Evolutionary conservation across 2,329 filamentous ascomycete species (phyloP), one percentile per base, ranked within the genome.

Genomic region (Xylariaceae sp.): DNA sequence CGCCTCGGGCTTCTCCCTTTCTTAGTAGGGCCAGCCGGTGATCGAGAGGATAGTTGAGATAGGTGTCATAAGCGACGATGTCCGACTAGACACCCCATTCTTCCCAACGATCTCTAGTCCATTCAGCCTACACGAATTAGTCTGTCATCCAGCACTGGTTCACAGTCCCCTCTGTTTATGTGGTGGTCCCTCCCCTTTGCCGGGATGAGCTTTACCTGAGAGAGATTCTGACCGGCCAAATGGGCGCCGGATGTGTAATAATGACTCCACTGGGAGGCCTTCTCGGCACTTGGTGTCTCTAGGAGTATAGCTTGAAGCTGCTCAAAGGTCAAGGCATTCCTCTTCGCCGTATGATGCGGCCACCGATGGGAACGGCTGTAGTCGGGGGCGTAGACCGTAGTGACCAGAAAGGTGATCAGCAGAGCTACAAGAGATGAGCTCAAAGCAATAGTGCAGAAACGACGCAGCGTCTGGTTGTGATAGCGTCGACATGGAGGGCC

Each of bases 211-310:
- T 65, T 55, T 69, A 77, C 80, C 73, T 90, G 87, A 48, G 85
- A 89, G 57, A 85, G 77, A 67, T 92, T 94, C 72, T 86, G 84
- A 26, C 89, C 88, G 0, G 86, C 87, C 47, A 92, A 72, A 71
- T 92, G 89, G 19, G 86, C 79, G 0, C 89, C 89, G 0, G 85
- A 75, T 0, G 88, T 88, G 65, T 92, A 92, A 69, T 91, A 92
- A 58, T 76, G 76, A 69, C 84, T 89, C 87, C 87, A 91, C 71
- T 89, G 83, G 59, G 80, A 77, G 6, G 80, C 80, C 60, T 77
- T 78, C 46, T 79, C 72, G 32, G 76, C 73, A 53, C 76, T 78
- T 4, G 84, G 84, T 0, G 81, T 85, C 31, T 80, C 75, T 43
- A 85, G 72, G 39, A 87, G 68, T 32, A 86, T 80, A 4, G 71